Conservation (phyloP, 176 grass and related monocot species). For the Triticum timopheevii region DNA sequence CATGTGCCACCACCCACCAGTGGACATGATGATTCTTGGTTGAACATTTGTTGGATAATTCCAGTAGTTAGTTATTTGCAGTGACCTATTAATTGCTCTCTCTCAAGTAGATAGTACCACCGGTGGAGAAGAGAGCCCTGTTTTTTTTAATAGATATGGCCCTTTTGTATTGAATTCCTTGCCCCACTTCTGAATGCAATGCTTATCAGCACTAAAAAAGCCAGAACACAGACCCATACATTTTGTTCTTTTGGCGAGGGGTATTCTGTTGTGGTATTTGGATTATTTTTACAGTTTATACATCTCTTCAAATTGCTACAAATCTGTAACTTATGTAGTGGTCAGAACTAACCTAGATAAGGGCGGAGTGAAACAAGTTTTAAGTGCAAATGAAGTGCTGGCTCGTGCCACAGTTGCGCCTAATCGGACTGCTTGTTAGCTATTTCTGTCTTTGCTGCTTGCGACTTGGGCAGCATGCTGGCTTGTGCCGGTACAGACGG, state of each 20-base stretch:
- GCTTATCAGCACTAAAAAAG: background rate
- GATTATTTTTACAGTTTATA: background rate
- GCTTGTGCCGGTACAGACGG: no score
- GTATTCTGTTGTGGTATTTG: background rate
- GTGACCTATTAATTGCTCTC: no score
- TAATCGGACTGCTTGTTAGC: no score
- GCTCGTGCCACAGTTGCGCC: background rate
- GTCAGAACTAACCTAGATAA: no score
- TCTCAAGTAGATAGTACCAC: background rate
- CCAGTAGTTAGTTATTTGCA: background rate
- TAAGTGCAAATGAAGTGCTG: no score
- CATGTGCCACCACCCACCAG: background rate
- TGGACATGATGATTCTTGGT: background rate
- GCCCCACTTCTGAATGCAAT: background rate
- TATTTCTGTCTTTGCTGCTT: no score
- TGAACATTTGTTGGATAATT: slow-evolving; percentile 17
- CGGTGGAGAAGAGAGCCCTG: background rate
- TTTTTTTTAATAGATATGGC: background rate
- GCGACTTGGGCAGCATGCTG: no score
- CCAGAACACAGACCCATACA: background rate
- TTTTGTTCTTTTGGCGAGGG: background rate
- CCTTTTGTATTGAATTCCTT: background rate
- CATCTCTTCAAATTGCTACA: background rate
- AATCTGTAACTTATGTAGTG: background rate
- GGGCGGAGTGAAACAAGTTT: no score